A percentile compares a stretch with the other conserved stretches of the same genome.
Evolutionary conservation across 108 stramenopile genomes (phyloP).

Genomic region (Schizochytrium sp.): DNA sequence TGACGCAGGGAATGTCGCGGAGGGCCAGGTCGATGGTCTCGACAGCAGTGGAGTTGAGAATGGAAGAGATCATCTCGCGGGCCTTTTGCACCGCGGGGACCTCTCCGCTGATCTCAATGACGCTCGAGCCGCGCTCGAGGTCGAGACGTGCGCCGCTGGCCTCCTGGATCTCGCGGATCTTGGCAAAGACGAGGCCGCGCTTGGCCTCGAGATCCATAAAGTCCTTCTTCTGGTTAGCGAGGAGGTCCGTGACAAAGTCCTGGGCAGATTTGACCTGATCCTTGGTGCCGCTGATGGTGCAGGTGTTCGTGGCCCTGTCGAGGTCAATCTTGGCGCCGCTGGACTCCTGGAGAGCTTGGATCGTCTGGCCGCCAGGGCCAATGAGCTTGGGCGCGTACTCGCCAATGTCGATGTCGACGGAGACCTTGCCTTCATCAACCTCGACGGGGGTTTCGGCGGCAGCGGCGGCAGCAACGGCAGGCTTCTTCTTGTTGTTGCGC

Average conservation of each 20-base stretch:
- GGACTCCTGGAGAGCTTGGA: not conserved
- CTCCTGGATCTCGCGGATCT: not conserved
- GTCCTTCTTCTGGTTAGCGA: not conserved
- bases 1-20: not conserved
- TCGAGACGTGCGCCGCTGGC: not conserved
- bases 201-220: not conserved
- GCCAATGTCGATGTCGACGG: not conserved
- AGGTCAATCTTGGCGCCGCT: slow-evolving; percentile 9
- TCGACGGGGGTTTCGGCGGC: not conserved
- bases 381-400: slow-evolving; percentile 1
- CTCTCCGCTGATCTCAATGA: not conserved
- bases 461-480: not conserved
- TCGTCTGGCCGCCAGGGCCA: not conserved
- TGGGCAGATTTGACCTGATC: not conserved
- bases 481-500: not conserved
- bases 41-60: not conserved
- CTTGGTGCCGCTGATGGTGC: not conserved
- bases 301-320: not conserved
- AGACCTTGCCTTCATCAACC: not conserved
- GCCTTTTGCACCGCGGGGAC: not conserved
- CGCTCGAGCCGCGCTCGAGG: not conserved
- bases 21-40: not conserved
- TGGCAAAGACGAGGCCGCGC: slow-evolving; percentile 7
- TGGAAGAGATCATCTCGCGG: not conserved
- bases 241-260: not conserved